A percentile compares a stretch with the other conserved stretches of the same genome.
These are phyloP conservation scores for Solanum virginianum DNA, from an alignment of 257 asterid genomes.

Conservation along the genomic window DNA sequence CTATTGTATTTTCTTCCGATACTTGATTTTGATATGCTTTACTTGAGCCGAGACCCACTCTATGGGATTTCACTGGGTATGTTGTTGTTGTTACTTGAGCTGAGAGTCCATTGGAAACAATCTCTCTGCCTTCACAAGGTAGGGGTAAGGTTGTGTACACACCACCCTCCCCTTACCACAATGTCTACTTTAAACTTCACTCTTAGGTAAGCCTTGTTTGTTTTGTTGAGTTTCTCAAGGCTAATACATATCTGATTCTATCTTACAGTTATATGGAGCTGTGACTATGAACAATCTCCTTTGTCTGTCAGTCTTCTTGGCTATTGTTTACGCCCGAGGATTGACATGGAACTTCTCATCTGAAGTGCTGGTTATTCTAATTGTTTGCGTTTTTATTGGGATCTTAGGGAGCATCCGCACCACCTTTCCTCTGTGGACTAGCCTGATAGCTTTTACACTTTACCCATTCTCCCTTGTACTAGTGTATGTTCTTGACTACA, in stretches of 20 bases:
- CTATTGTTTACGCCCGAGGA: constrained; percentile 62
- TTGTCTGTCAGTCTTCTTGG: constrained; percentile 80
- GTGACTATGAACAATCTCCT: constrained; percentile 84
- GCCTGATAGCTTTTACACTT: constrained; percentile 48
- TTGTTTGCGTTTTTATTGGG: constrained; percentile 80
- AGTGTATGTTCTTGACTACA: constrained; percentile 78
- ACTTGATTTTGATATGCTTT: not conserved
- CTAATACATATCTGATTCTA: not conserved
- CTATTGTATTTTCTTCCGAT: not conserved
- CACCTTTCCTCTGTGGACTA: constrained; percentile 83
- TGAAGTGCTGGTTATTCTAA: constrained; percentile 75
- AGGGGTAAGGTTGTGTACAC: not conserved
- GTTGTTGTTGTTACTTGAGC: no score
- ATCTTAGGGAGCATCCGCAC: constrained; percentile 60
- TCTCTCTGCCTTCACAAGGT: not conserved
- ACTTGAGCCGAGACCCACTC: not conserved
- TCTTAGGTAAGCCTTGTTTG: not conserved
- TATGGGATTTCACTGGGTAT: no score
- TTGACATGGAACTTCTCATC: constrained; percentile 89
- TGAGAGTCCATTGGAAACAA: not conserved
- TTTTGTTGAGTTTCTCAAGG: not conserved
- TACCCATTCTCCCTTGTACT: constrained; percentile 79
- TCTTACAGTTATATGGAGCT: constrained; percentile 71
- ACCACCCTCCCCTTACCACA: not conserved
- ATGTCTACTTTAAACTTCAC: not conserved